phyloP scores from a whole-genome alignment of 1,284 basidiomycete genomes.

The Papiliotrema terrestris region DNA sequence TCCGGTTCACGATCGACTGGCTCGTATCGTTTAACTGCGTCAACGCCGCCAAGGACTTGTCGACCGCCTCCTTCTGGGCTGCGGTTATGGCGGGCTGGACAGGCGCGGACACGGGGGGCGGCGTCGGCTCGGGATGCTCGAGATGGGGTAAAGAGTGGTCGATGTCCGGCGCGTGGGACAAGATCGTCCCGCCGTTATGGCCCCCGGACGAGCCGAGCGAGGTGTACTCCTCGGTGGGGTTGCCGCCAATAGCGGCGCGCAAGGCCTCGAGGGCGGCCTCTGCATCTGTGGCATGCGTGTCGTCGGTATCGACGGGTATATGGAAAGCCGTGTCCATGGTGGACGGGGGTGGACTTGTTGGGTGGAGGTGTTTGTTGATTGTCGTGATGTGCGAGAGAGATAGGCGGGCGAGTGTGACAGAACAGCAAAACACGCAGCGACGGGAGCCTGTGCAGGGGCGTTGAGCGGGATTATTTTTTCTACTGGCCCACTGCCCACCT shows the following conservation, averaged over 20 bases:
- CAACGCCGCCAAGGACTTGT: constrained; percentile 22
- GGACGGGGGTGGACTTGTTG: constrained; percentile 10
- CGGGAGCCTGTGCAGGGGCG: neutral
- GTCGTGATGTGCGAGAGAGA: neutral
- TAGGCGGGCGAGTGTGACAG: neutral
- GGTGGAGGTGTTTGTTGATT: neutral
- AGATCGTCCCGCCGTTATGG: no score
- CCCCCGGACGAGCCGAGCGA: neutral
- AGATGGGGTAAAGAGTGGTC: neutral
- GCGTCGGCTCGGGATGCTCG: neutral
- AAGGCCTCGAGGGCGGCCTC: constrained; percentile 36
- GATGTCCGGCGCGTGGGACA: neutral
- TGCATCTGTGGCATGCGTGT: constrained; percentile 12
- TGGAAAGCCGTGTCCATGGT: constrained; percentile 11
- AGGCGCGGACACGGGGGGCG: neutral
- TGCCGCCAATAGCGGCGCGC: constrained; percentile 26
- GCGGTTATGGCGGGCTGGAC: neutral
- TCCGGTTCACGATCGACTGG: constrained; percentile 25
- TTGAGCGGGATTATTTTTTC: neutral
- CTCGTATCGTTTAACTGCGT: constrained; percentile 20
- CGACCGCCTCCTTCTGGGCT: constrained; percentile 18
- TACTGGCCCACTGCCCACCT: no score
- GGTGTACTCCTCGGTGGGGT: constrained; percentile 1
- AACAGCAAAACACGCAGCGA: neutral
- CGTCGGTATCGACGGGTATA: constrained; percentile 4